Conservation (phyloP, 495 filamentous ascomycete genomes). For the Tuber brumale region DNA sequence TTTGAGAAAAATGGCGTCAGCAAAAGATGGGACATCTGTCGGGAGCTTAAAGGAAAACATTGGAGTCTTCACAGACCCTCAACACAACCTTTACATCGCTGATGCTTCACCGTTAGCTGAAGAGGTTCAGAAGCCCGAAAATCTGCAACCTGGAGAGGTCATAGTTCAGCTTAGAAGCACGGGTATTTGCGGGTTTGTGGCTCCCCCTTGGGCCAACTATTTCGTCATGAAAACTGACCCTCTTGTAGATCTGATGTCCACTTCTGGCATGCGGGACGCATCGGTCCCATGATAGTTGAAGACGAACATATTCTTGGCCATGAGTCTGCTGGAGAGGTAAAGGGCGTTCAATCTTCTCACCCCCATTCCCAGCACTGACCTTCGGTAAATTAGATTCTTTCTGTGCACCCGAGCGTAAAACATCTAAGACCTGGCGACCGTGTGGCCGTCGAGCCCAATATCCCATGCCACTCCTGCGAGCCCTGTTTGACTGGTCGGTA, state of each 20-base stretch:
- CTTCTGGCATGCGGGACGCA: conserved; percentile 91
- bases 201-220: conserved; percentile 26
- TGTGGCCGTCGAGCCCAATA: conserved; percentile 84
- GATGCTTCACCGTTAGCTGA: conserved; percentile 69
- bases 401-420: conserved; percentile 73
- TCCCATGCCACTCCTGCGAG: conserved; percentile 82
- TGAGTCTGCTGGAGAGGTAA: conserved; percentile 71
- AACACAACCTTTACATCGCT: conserved; percentile 83
- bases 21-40: not conserved
- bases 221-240: conserved; percentile 23
- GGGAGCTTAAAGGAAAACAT: conserved; percentile 66
- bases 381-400: conserved; percentile 53
- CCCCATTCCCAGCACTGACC: not conserved
- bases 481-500: conserved; percentile 85
- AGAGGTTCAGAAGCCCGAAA: conserved; percentile 61
- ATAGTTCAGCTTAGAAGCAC: conserved; percentile 80
- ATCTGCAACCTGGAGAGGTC: conserved; percentile 72
- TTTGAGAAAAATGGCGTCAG: conserved; percentile 6
- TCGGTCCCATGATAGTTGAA: conserved; percentile 87
- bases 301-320: conserved; percentile 85
- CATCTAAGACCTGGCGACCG: conserved; percentile 72
- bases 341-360: not conserved
- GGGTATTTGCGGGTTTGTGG: conserved; percentile 79
- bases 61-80: conserved; percentile 88
- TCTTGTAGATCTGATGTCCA: conserved; percentile 73